Conservation (phyloP, 306 rosid genomes). For the Biancaea sappan region DNA sequence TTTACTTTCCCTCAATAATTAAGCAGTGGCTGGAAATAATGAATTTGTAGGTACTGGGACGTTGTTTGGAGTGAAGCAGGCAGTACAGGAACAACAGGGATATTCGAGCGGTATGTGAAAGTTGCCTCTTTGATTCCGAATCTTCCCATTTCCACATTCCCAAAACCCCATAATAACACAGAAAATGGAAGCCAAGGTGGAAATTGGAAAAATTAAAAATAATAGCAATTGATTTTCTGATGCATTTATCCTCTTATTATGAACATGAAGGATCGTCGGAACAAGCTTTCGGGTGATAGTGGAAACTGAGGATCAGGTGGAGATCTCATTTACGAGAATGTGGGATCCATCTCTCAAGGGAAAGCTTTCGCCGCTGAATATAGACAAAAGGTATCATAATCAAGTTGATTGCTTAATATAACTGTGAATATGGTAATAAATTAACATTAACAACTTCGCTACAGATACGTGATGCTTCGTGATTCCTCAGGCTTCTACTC, state of each 20-base stretch:
- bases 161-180: background rate
- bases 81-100: slow-evolving; percentile 64
- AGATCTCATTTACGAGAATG: slow-evolving; percentile 69
- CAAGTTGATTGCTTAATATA: slow-evolving; percentile 7
- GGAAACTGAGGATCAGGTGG: slow-evolving; percentile 73
- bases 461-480: slow-evolving; percentile 73
- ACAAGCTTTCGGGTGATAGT: slow-evolving; percentile 53
- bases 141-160: background rate
- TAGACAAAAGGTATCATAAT: slow-evolving; percentile 68
- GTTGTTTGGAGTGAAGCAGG: slow-evolving; percentile 90
- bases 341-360: slow-evolving; percentile 84
- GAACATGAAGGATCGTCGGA: slow-evolving; percentile 62
- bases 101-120: slow-evolving; percentile 61
- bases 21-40: slow-evolving; percentile 9
- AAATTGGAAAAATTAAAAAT: background rate
- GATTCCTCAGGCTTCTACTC: slow-evolving; percentile 80
- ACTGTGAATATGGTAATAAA: background rate
- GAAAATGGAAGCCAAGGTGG: background rate
- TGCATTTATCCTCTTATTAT: background rate
- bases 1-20: background rate
- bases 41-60: slow-evolving; percentile 81
- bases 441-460: background rate
- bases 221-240: too few species aligned
- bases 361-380: slow-evolving; percentile 69
- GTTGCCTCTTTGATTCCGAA: background rate